Percentiles rank a stretch among this genome's conserved stretches.
phyloP scores from a whole-genome alignment of 192 early-diverging fungal genomes.

The Entrophospora sp. region DNA sequence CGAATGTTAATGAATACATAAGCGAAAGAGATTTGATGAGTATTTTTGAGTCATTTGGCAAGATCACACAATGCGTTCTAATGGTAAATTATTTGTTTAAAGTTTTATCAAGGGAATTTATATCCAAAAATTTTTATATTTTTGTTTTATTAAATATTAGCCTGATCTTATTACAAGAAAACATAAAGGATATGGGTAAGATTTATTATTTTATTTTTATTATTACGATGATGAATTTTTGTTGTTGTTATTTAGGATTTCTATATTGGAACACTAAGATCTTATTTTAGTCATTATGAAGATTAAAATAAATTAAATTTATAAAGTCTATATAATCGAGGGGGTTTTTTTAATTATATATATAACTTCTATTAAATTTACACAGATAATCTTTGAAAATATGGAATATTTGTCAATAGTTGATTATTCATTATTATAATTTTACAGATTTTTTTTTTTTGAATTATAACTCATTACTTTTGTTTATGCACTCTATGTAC shows the following conservation, averaged over 20 bases:
- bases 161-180: constrained; percentile 60
- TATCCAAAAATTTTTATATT: neutral
- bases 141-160: constrained; percentile 26
- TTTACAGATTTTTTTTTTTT: neutral
- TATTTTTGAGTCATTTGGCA: constrained; percentile 82
- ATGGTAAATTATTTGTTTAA: constrained; percentile 37
- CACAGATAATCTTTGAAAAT: too few species aligned
- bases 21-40: constrained; percentile 61
- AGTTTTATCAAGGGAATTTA: neutral
- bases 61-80: constrained; percentile 58
- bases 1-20: constrained; percentile 73
- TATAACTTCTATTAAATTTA: too few species aligned
- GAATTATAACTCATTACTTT: constrained; percentile 16
- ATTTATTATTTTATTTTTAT: constrained; percentile 1
- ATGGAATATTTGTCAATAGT: too few species aligned
- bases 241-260: neutral
- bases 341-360: too few species aligned
- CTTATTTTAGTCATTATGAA: too few species aligned
- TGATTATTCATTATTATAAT: neutral
- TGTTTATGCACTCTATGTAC: constrained; percentile 25
- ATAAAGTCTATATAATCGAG: too few species aligned
- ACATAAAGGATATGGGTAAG: constrained; percentile 77
- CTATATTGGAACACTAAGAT: too few species aligned
- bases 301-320: too few species aligned
- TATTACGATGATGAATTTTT: neutral